phyloP scores from a whole-genome alignment of 169 alveolate genomes.

The Toxoplasma gondii region DNA sequence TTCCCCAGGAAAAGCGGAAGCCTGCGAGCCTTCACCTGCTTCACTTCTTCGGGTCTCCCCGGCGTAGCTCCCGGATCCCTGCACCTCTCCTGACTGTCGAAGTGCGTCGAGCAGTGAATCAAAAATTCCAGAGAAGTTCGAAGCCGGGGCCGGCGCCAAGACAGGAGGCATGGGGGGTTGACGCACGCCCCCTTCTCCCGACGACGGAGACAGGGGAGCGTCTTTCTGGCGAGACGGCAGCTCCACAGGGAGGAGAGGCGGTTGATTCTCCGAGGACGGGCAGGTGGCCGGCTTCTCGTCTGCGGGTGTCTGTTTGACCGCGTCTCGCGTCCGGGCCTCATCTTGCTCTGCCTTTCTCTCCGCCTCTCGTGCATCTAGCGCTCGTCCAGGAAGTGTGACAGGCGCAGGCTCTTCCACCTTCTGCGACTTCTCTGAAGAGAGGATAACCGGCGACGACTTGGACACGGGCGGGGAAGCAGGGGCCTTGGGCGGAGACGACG shows the following conservation, averaged over 20 bases:
- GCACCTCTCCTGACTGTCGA: background rate
- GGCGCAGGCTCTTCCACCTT: background rate
- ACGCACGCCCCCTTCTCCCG: background rate
- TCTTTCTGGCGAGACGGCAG: background rate
- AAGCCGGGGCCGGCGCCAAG: background rate
- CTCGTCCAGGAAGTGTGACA: background rate
- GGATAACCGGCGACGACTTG: background rate
- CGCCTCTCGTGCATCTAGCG: background rate
- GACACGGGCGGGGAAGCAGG: background rate
- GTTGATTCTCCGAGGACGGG: background rate
- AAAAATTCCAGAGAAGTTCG: background rate
- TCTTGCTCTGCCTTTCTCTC: background rate
- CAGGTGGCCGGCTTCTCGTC: background rate
- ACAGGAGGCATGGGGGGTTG: background rate
- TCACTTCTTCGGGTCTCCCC: background rate
- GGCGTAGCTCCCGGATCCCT: background rate
- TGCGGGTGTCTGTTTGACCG: background rate
- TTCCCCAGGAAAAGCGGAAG: background rate
- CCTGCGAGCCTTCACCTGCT: background rate
- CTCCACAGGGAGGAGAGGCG: background rate
- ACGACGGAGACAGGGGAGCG: background rate
- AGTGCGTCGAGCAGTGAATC: background rate
- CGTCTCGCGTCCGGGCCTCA: background rate
- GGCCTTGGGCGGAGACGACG: background rate
- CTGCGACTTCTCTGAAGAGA: constrained; percentile 1